phyloP scores from a whole-genome alignment of 306 rosid species.

The Corylus heterophylla region DNA sequence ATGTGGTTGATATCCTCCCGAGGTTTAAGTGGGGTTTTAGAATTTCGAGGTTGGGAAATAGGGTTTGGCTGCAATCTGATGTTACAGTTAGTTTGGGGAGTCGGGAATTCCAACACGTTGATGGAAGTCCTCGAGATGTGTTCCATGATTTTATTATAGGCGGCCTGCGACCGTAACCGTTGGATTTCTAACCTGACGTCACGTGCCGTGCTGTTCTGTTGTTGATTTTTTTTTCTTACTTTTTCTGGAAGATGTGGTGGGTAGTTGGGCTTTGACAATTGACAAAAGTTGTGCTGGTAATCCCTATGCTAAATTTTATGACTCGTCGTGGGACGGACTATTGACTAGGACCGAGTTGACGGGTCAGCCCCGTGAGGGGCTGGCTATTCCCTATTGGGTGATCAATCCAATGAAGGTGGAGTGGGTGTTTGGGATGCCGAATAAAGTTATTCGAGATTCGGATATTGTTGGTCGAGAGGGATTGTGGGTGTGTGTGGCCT shows the following conservation, averaged over 20 bases:
- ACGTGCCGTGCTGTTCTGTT: background rate
- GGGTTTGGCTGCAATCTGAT: constrained; percentile 29
- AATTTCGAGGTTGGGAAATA: constrained; percentile 28
- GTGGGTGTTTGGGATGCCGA: constrained; percentile 18
- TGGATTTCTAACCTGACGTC: constrained; percentile 28
- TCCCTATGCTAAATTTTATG: constrained; percentile 17
- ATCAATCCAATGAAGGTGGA: constrained; percentile 22
- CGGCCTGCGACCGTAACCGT: constrained; percentile 38
- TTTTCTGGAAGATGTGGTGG: background rate
- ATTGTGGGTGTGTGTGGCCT: background rate
- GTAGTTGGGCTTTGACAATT: constrained; percentile 24
- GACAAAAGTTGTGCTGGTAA: constrained; percentile 9
- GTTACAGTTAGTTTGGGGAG: constrained; percentile 38
- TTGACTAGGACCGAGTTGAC: constrained; percentile 24
- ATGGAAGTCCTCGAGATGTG: constrained; percentile 35
- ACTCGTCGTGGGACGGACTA: constrained; percentile 2
- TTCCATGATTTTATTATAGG: constrained; percentile 35
- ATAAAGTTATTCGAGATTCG: constrained; percentile 19
- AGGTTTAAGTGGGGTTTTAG: constrained; percentile 42
- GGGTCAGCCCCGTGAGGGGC: constrained; percentile 26
- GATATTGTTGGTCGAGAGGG: constrained; percentile 5
- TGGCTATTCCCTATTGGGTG: constrained; percentile 17
- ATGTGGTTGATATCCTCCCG: constrained; percentile 23
- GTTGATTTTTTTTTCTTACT: too few relatives aligned
- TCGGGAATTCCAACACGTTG: constrained; percentile 16